Evolutionary conservation across 257 asterid species (phyloP), one percentile per base, ranked within the genome.

Genomic region (Pogostemon cablin): DNA sequence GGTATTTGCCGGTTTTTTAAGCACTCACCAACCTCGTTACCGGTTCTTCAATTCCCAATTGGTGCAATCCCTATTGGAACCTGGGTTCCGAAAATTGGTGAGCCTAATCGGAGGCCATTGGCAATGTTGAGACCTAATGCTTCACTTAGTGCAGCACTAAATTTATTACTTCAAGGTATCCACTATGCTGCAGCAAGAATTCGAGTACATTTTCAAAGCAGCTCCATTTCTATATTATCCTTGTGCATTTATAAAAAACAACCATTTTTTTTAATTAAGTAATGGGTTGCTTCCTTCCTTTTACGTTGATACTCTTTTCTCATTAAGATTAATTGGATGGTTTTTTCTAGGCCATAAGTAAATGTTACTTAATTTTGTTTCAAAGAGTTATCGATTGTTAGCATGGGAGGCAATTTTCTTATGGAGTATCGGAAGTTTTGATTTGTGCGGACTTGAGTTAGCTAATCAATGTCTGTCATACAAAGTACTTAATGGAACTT

Each of bases 71-170:
- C 87, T 48, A 68, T 91, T 67, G 98, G 97, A 55, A 87, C 98
- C 15, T 93, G 98, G 98, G 93, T 85, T 78, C 98, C 97, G 1
- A 81, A 77, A 81, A 84, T 86, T 78, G 97, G 96, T 70, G 92
- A 87, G 79, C 78, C 87, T 59, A 76, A 83, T 81, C 80, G 84
- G 49, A 89, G 74, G 67, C 97, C 98, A 12, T 78, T 93, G 84
- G 97, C 96, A 17, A 79, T 85, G 84, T 74, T 93, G 93, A 85
- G 91, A 75, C 96, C 96, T 1, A 93, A 79, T 71, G 83, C 96
- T 78, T 89, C 96, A 62, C 90, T 93, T 58, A 84, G 82, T 81
- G 85, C 90, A 20, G 96, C 97, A 63, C 76, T 93, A 67, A 83
- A 74, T 83, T 84, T 93, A 54, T 79, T 93, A 77, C 82, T 91